phyloP scores from a whole-genome alignment of 2,329 filamentous ascomycete genomes.

The Cadophora luteo-olivacea region DNA sequence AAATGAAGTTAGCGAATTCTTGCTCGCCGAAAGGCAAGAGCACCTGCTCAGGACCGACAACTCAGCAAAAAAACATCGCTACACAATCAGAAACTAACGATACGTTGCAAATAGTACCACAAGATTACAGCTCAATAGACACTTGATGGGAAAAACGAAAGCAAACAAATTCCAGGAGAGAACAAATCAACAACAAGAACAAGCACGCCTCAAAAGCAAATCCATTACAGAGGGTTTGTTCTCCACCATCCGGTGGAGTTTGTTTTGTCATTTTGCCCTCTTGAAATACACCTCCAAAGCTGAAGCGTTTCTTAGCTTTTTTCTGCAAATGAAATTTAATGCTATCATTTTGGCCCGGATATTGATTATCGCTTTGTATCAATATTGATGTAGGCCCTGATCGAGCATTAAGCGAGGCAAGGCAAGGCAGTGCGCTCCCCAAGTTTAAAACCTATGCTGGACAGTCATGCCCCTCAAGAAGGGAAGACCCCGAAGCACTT shows the following conservation, averaged over 20 bases:
- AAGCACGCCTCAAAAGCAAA: background rate
- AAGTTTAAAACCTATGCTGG: no score
- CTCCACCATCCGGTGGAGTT: slow-evolving; percentile 10
- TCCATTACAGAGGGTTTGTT: slow-evolving; percentile 7
- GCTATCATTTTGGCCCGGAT: no score
- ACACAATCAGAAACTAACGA: background rate
- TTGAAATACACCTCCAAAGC: background rate
- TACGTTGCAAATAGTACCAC: background rate
- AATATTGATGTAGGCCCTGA: no score
- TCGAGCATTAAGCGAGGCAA: no score
- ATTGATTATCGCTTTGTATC: background rate
- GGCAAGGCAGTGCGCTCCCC: no score
- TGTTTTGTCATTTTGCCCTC: background rate
- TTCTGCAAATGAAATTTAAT: background rate
- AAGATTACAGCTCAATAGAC: slow-evolving; percentile 1
- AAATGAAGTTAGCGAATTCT: background rate
- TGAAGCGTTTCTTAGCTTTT: background rate
- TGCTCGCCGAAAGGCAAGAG: slow-evolving; percentile 8
- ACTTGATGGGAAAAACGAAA: background rate
- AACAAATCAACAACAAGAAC: background rate
- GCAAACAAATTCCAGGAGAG: background rate
- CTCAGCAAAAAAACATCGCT: background rate
- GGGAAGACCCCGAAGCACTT: no score
- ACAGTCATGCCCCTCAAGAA: no score
- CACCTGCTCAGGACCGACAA: background rate